These are phyloP conservation scores for Litchi chinensis DNA, from an alignment of 345 rosid genomes.

Conservation along the genomic window DNA sequence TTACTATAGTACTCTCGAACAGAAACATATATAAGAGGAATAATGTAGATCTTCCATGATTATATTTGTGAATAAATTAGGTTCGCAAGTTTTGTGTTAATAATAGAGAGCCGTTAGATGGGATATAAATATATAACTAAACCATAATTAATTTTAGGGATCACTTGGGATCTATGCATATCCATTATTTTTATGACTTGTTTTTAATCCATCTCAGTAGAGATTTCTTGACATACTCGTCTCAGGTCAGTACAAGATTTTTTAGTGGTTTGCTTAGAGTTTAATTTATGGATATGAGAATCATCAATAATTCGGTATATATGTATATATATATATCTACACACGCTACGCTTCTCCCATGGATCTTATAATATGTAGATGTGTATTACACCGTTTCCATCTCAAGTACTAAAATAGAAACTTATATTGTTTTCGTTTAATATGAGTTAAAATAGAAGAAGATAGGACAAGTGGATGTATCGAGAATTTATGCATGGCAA, in stretches of 20 bases:
- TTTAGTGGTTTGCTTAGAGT: neutral
- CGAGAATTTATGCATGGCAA: too few relatives aligned
- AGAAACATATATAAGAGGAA: neutral
- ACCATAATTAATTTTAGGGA: neutral
- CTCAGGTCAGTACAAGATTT: neutral
- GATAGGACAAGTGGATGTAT: neutral
- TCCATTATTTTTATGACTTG: neutral
- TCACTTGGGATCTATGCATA: neutral
- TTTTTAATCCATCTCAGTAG: neutral
- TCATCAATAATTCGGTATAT: neutral
- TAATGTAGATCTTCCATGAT: conserved; percentile 8
- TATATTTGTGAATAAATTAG: neutral
- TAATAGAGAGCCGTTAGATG: neutral
- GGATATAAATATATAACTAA: too few relatives aligned
- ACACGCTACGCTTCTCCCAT: too few relatives aligned
- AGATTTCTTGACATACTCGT: conserved; percentile 15
- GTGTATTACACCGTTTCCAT: too few relatives aligned
- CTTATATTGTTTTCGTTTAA: too few relatives aligned
- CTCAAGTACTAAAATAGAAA: too few relatives aligned
- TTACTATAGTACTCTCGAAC: neutral
- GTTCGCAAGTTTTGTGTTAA: neutral
- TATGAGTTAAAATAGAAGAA: neutral
- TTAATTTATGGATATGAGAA: neutral
- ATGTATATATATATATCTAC: too few relatives aligned
- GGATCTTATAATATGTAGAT: too few relatives aligned